These are phyloP conservation scores for Salvia splendens DNA, from an alignment of 257 asterid genomes.

Conservation along the genomic window DNA sequence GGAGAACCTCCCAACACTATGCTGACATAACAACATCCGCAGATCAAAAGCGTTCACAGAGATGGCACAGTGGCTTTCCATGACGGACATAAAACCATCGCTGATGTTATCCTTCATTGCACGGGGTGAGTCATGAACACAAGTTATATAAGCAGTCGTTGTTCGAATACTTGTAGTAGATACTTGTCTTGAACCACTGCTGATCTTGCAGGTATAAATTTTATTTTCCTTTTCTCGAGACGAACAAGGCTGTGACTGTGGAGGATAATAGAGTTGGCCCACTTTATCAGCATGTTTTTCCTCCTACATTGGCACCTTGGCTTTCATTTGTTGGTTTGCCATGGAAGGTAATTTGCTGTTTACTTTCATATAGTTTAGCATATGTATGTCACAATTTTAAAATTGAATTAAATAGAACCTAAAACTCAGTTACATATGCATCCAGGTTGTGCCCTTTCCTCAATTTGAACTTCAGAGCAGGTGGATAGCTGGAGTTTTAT, in stretches of 20 bases:
- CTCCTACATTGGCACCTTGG: conserved; percentile 79
- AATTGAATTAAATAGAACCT: neutral
- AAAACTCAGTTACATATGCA: neutral
- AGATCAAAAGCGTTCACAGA: conserved; percentile 54
- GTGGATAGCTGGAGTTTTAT: conserved; percentile 88
- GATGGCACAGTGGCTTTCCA: conserved; percentile 71
- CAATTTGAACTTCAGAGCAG: conserved; percentile 74
- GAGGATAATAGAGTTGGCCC: conserved; percentile 91
- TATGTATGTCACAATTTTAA: neutral
- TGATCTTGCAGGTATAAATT: conserved; percentile 66
- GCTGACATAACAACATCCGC: conserved; percentile 38
- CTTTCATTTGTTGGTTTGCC: conserved; percentile 94
- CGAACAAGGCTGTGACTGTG: conserved; percentile 63
- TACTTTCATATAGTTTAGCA: neutral
- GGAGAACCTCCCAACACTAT: neutral
- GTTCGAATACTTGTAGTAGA: no score
- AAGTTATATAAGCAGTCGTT: no score
- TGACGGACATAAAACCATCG: conserved; percentile 54
- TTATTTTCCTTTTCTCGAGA: conserved; percentile 84
- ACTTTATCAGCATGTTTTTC: conserved; percentile 81
- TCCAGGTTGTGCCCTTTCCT: conserved; percentile 86
- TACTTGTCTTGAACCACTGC: neutral
- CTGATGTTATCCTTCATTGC: conserved; percentile 82
- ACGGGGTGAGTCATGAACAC: conserved; percentile 65
- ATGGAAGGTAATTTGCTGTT: conserved; percentile 66